phyloP scores from a whole-genome alignment of 768 basidiomycete species.

The Leccinum truebloodii region DNA sequence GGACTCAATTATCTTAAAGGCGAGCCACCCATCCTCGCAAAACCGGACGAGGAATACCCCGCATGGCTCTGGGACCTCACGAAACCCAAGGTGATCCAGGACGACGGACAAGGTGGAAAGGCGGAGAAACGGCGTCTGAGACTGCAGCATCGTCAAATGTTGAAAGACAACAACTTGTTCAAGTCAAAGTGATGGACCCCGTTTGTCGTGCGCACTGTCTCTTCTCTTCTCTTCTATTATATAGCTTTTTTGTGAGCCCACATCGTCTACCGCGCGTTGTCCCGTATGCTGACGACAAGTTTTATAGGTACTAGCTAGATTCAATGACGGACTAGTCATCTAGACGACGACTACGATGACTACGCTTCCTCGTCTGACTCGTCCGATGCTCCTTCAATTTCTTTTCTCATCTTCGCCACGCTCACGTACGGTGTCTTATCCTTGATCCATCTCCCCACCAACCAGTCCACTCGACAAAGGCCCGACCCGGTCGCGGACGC shows the following conservation, averaged over 20 bases:
- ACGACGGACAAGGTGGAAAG: constrained; percentile 76
- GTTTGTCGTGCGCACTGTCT: background rate
- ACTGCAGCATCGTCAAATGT: constrained; percentile 61
- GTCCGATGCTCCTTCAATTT: constrained; percentile 45
- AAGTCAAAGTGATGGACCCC: constrained; percentile 57
- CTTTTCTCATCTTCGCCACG: constrained; percentile 61
- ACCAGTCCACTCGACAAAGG: constrained; percentile 80
- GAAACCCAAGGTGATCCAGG: constrained; percentile 56
- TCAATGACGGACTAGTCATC: too few species aligned
- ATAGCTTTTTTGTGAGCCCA: background rate
- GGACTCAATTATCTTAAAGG: constrained; percentile 84
- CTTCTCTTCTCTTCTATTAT: background rate
- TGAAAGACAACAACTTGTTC: constrained; percentile 87
- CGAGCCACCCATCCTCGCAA: constrained; percentile 73
- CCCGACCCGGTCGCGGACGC: constrained; percentile 85
- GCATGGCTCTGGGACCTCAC: constrained; percentile 86
- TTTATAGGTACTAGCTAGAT: background rate
- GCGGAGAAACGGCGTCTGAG: constrained; percentile 57
- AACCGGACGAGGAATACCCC: constrained; percentile 83
- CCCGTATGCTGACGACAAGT: background rate
- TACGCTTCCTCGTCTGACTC: constrained; percentile 31
- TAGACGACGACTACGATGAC: background rate
- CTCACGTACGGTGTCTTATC: constrained; percentile 67
- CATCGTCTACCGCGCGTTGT: background rate
- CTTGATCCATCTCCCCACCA: constrained; percentile 73